Evolutionary conservation across 805 yeast species (phyloP).

Genomic region (Starmerella ratchasimensis): DNA sequence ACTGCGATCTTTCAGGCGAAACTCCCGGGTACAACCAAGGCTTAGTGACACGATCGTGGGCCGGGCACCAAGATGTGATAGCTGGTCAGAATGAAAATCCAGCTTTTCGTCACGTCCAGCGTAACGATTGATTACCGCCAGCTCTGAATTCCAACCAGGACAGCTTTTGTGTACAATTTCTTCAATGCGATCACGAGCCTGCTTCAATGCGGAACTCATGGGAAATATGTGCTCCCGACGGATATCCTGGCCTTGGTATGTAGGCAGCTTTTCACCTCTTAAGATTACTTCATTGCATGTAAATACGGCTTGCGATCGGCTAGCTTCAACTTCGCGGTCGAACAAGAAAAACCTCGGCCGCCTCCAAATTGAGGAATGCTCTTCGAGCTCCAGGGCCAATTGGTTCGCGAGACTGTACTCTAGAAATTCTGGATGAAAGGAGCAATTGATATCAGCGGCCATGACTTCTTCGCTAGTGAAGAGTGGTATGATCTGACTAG

Average conservation of each 20-base stretch:
- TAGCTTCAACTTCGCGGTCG: constrained; percentile 46
- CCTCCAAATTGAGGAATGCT: constrained; percentile 31
- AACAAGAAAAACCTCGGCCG: constrained; percentile 44
- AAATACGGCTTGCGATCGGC: constrained; percentile 37
- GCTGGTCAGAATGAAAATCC: constrained; percentile 66
- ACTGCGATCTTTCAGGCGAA: constrained; percentile 34
- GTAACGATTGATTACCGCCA: constrained; percentile 46
- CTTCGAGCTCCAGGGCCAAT: constrained; percentile 32
- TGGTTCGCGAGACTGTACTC: constrained; percentile 37
- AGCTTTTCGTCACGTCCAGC: constrained; percentile 37
- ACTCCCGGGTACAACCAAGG: constrained; percentile 57
- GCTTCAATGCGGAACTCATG: constrained; percentile 32
- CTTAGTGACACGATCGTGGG: constrained; percentile 54
- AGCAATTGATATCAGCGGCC: constrained; percentile 33
- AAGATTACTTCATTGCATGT: constrained; percentile 19
- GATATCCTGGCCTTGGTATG: constrained; percentile 31
- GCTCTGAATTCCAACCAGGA: constrained; percentile 38
- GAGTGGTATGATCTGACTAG: too few relatives aligned
- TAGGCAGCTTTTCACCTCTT: constrained; percentile 12
- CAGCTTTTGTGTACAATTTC: constrained; percentile 31
- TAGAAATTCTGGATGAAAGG: constrained; percentile 39
- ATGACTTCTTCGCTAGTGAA: constrained; percentile 40
- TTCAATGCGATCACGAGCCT: constrained; percentile 31
- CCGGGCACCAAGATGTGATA: constrained; percentile 60
- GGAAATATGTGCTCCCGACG: constrained; percentile 17